Conservation (phyloP, 2,329 filamentous ascomycete species). For the Nothophoma quercina region DNA sequence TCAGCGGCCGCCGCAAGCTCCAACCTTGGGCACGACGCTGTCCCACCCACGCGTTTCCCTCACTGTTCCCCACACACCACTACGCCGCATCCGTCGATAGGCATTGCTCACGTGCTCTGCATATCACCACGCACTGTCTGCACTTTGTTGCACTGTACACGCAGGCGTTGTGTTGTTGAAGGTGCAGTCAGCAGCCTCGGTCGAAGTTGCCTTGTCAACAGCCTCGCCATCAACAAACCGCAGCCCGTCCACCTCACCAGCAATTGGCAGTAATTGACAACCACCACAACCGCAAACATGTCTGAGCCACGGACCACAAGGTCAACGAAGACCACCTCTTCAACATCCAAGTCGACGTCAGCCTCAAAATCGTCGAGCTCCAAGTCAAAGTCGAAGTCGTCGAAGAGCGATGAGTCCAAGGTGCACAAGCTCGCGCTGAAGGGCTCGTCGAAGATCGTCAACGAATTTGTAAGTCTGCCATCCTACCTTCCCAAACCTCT, state of each 20-base stretch:
- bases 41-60: background rate
- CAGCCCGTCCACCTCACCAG: conserved; percentile 4
- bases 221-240: conserved; percentile 34
- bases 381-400: conserved; percentile 42
- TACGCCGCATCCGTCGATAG: conserved; percentile 16
- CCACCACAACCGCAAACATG: conserved; percentile 29
- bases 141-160: background rate
- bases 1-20: conserved; percentile 2
- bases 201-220: conserved; percentile 44
- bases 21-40: background rate
- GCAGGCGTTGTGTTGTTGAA: background rate
- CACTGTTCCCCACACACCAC: conserved; percentile 16
- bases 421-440: conserved; percentile 93
- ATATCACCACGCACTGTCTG: background rate
- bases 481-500: background rate
- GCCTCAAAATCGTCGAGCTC: conserved; percentile 15
- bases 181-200: background rate
- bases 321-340: conserved; percentile 17
- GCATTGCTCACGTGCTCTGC: conserved; percentile 13
- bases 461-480: conserved; percentile 82
- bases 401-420: conserved; percentile 76
- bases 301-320: conserved; percentile 39
- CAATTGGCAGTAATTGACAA: conserved; percentile 4
- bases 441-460: conserved; percentile 84
- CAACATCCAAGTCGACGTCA: conserved; percentile 11